Evolutionary conservation across 306 rosid genomes (phyloP).

Genomic region (Prunus campanulata): DNA sequence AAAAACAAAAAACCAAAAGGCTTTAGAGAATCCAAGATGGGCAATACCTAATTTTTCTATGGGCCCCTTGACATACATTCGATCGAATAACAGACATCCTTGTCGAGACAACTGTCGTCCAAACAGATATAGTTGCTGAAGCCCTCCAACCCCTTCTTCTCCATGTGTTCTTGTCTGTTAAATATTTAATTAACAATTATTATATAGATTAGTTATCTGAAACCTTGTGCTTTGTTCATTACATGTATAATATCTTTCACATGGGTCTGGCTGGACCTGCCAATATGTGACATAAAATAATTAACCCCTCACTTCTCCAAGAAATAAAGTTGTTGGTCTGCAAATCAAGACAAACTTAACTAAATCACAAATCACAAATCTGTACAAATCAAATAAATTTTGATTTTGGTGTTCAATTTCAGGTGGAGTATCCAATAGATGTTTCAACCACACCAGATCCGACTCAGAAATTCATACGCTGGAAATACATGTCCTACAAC

Average conservation of each 20-base stretch:
- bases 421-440: constrained; percentile 87
- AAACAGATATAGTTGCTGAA: background rate
- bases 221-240: background rate
- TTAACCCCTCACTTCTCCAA: background rate
- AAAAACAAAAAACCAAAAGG: background rate
- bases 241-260: background rate
- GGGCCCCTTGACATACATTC: constrained; percentile 11
- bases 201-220: constrained; percentile 6
- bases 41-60: background rate
- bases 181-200: background rate
- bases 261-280: constrained; percentile 2
- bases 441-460: constrained; percentile 48
- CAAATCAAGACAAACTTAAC: background rate
- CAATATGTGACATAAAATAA: background rate
- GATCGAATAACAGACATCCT: background rate
- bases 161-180: background rate
- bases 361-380: background rate
- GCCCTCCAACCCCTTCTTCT: background rate
- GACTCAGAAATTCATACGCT: constrained; percentile 46
- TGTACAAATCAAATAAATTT: background rate
- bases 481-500: constrained; percentile 77
- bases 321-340: background rate
- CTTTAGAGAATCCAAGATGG: background rate
- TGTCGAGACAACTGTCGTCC: constrained; percentile 7
- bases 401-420: background rate